Conservation (phyloP, 768 basidiomycete species). For the Hericium erinaceus region DNA sequence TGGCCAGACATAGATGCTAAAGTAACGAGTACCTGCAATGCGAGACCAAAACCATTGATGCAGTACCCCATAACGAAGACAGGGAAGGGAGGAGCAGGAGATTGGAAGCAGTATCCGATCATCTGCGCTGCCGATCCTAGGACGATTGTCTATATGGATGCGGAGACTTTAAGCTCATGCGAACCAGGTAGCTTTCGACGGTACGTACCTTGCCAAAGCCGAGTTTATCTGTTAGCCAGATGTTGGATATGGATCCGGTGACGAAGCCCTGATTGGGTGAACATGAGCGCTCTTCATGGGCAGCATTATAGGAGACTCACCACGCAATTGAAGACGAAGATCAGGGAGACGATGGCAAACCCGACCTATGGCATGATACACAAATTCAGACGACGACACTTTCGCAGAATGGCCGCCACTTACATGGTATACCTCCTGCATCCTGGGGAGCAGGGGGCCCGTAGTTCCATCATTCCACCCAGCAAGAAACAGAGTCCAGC, state of each 20-base stretch:
- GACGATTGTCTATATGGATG: slow-evolving; percentile 27
- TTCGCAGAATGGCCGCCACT: neutral
- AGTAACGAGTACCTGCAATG: slow-evolving; percentile 34
- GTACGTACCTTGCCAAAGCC: slow-evolving; percentile 38
- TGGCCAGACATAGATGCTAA: neutral
- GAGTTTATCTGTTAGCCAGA: slow-evolving; percentile 34
- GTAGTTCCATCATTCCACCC: slow-evolving; percentile 33
- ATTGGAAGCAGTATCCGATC: slow-evolving; percentile 43
- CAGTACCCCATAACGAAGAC: slow-evolving; percentile 41
- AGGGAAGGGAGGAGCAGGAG: slow-evolving; percentile 55
- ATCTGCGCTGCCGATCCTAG: slow-evolving; percentile 42
- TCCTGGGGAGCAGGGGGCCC: slow-evolving; percentile 66
- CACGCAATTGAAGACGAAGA: slow-evolving; percentile 45
- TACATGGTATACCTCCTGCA: slow-evolving; percentile 50
- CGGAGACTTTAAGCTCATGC: neutral
- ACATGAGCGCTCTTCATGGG: neutral
- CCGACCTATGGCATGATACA: slow-evolving; percentile 25
- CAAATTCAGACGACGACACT: neutral
- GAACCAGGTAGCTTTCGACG: neutral
- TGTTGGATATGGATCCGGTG: slow-evolving; percentile 35
- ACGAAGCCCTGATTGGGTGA: slow-evolving; percentile 36
- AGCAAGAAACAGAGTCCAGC: neutral
- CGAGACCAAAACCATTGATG: slow-evolving; percentile 41
- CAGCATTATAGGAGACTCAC: slow-evolving; percentile 21
- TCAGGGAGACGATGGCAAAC: slow-evolving; percentile 47